Conservation (phyloP, 1,284 basidiomycete species). For the Leccinum cinnamomeum region DNA sequence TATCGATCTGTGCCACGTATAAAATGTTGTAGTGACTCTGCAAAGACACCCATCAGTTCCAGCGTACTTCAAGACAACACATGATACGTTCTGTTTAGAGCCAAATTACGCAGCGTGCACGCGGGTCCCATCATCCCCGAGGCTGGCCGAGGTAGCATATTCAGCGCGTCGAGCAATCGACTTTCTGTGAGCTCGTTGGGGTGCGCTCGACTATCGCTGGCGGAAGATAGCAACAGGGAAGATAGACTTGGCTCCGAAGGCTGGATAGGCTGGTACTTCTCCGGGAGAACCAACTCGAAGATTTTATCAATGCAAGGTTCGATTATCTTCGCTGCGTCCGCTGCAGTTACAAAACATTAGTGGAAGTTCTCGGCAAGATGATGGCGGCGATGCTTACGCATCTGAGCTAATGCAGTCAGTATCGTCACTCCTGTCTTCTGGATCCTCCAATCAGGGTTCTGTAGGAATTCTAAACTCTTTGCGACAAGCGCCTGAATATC, state of each 20-base stretch:
- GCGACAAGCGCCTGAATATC: conserved; percentile 15
- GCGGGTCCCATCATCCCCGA: conserved; percentile 28
- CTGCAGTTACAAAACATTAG: conserved; percentile 9
- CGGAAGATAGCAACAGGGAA: background rate
- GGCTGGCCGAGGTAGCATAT: conserved; percentile 1
- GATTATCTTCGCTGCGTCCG: conserved; percentile 16
- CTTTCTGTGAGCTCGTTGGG: background rate
- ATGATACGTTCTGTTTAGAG: conserved; percentile 12
- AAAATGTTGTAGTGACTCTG: too few relatives aligned
- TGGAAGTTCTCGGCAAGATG: background rate
- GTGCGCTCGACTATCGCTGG: background rate
- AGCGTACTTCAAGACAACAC: background rate
- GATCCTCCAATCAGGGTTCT: conserved; percentile 9
- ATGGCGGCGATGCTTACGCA: conserved; percentile 9
- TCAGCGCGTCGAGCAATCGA: background rate
- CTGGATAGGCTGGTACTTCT: conserved; percentile 6
- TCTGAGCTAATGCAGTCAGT: conserved; percentile 24
- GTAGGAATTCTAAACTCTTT: conserved; percentile 14
- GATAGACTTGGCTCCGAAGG: background rate
- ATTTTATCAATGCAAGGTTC: conserved; percentile 9
- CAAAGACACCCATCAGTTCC: too few relatives aligned
- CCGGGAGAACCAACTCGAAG: conserved; percentile 21
- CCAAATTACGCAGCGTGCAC: conserved; percentile 23
- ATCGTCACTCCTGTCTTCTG: conserved; percentile 29
- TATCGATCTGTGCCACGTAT: too few relatives aligned